A percentile compares a stretch with the other conserved stretches of the same genome.
Evolutionary conservation across 2,329 filamentous ascomycete genomes (phyloP).

Genomic region (Phoma sp.): DNA sequence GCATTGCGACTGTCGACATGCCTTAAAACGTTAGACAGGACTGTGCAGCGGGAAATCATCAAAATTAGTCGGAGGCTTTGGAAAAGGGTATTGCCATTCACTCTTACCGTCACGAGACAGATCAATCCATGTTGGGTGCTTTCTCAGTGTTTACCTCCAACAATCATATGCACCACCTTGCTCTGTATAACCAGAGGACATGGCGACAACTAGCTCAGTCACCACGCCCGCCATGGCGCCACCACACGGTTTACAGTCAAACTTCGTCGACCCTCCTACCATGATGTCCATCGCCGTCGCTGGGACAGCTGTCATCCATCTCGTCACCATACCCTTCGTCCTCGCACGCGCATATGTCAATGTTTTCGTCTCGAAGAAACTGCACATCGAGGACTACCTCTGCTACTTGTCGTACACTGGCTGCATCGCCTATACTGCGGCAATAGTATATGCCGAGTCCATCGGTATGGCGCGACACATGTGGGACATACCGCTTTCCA

Average conservation of each 20-base stretch:
- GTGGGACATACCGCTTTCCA: background rate
- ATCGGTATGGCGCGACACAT: background rate
- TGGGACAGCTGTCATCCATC: background rate
- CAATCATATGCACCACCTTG: too few species aligned
- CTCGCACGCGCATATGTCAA: background rate
- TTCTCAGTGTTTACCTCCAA: too few species aligned
- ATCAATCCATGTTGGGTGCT: too few species aligned
- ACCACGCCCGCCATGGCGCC: too few species aligned
- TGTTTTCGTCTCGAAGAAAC: background rate
- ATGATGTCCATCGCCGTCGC: background rate
- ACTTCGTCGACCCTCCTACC: background rate
- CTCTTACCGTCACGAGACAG: background rate
- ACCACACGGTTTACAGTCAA: background rate
- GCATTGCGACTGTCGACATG: background rate
- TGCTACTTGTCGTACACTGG: background rate
- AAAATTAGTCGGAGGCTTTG: background rate
- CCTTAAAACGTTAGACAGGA: background rate
- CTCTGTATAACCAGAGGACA: too few species aligned
- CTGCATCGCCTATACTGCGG: background rate
- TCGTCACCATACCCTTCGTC: background rate
- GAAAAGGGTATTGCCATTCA: background rate
- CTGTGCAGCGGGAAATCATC: background rate
- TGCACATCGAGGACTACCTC: background rate
- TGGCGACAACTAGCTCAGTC: too few species aligned
- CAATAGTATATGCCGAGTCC: background rate